phyloP scores from a whole-genome alignment of 2,329 filamentous ascomycete genomes.

The Hypomyces rosellus region DNA sequence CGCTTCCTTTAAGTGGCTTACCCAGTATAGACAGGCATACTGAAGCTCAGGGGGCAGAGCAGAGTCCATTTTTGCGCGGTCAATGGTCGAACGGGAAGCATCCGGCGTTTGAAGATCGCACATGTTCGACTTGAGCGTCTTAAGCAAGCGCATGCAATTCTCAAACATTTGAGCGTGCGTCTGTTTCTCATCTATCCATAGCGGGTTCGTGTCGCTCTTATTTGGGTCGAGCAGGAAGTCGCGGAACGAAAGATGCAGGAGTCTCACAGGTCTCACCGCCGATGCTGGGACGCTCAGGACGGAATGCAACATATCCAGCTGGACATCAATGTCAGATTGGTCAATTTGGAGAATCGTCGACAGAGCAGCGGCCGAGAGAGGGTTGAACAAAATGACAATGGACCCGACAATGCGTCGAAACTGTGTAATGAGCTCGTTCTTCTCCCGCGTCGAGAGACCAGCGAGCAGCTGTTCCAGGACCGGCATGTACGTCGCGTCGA shows the following conservation, averaged over 20 bases:
- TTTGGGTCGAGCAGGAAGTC: slow-evolving; percentile 30
- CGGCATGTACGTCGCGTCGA: slow-evolving; percentile 12
- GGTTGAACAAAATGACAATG: slow-evolving; percentile 21
- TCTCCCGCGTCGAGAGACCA: not conserved
- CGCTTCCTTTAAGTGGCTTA: slow-evolving; percentile 23
- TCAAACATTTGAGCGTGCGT: slow-evolving; percentile 25
- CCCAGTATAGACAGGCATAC: slow-evolving; percentile 37
- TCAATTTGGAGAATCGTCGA: slow-evolving; percentile 17
- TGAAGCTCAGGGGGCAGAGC: slow-evolving; percentile 24
- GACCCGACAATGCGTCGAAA: slow-evolving; percentile 21
- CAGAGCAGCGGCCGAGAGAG: slow-evolving; percentile 21
- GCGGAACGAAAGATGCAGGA: slow-evolving; percentile 31
- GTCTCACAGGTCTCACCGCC: slow-evolving; percentile 11
- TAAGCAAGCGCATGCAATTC: slow-evolving; percentile 31
- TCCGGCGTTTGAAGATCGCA: slow-evolving; percentile 25
- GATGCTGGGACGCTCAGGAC: slow-evolving; percentile 22
- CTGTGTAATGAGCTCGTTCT: slow-evolving; percentile 9
- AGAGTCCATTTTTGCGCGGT: slow-evolving; percentile 16
- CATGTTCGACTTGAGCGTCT: slow-evolving; percentile 28
- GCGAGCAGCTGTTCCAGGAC: slow-evolving; percentile 7
- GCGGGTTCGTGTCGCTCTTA: slow-evolving; percentile 20
- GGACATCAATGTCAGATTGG: slow-evolving; percentile 12
- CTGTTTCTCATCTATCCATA: slow-evolving; percentile 31
- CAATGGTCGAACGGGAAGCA: slow-evolving; percentile 17
- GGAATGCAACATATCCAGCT: slow-evolving; percentile 23